Conservation (phyloP, 73 alveolate species). For the Paraurostyla sp. region DNA sequence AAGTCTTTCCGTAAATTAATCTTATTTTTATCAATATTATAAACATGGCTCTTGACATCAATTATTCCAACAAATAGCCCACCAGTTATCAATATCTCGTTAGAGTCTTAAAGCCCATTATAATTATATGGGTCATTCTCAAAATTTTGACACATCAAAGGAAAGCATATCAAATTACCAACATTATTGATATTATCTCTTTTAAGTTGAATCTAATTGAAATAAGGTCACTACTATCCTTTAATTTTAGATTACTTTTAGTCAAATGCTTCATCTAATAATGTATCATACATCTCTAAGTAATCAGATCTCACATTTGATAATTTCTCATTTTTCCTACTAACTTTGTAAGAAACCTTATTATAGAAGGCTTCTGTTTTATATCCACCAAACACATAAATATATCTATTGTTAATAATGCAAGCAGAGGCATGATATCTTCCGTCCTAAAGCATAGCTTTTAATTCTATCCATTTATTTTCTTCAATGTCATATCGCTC, state of each 20-base stretch:
- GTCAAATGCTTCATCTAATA: neutral
- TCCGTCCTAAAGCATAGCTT: slow-evolving; percentile 6
- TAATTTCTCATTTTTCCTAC: slow-evolving; percentile 14
- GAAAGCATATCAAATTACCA: slow-evolving; percentile 54
- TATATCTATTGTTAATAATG: slow-evolving; percentile 27
- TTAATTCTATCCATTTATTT: slow-evolving; percentile 10
- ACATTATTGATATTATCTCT: slow-evolving; percentile 35
- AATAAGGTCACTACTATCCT: neutral
- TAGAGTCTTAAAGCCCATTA: neutral
- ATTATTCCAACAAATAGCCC: slow-evolving; percentile 20
- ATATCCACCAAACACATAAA: slow-evolving; percentile 53
- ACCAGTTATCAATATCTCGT: slow-evolving; percentile 14
- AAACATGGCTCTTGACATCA: slow-evolving; percentile 18
- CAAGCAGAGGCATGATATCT: slow-evolving; percentile 58
- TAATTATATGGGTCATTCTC: neutral
- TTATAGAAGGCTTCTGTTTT: neutral
- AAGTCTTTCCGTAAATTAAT: slow-evolving; percentile 13
- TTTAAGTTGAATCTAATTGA: neutral
- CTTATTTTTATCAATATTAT: neutral
- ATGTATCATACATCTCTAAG: slow-evolving; percentile 31
- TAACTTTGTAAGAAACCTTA: neutral
- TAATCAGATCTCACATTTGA: slow-evolving; percentile 8
- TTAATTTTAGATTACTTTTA: neutral
- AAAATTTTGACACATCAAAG: neutral
- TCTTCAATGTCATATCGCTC: slow-evolving; percentile 45